These are phyloP conservation scores for Dichomitus squalens DNA, from an alignment of 1,284 basidiomycete genomes.

Conservation along the genomic window DNA sequence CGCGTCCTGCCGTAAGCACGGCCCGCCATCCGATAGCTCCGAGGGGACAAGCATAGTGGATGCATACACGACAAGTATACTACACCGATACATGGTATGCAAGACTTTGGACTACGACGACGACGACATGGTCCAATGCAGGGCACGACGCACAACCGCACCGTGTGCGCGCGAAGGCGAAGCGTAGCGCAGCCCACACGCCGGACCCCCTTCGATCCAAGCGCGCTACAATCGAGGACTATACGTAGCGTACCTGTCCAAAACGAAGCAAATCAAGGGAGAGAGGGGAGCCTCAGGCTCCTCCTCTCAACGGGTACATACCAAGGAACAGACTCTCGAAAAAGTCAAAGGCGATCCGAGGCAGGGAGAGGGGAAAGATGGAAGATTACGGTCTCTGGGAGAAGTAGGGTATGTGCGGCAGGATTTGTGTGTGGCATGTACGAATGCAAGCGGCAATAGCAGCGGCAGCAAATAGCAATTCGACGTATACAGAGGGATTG, in stretches of 20 bases:
- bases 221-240: too few species aligned
- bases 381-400: conserved; percentile 10
- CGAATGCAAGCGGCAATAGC: conserved; percentile 17
- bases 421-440: conserved; percentile 19
- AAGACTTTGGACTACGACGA: conserved; percentile 2
- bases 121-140: conserved; percentile 1
- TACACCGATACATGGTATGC: conserved; percentile 22
- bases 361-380: background rate
- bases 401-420: conserved; percentile 3
- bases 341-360: background rate
- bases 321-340: background rate
- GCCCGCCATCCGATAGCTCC: background rate
- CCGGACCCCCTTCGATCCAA: too few species aligned
- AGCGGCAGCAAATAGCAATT: conserved; percentile 19
- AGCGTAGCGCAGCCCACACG: background rate
- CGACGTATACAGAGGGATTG: conserved; percentile 12
- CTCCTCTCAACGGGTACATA: too few species aligned
- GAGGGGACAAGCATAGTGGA: background rate
- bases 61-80: conserved; percentile 19
- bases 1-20: conserved; percentile 2
- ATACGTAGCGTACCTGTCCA: too few species aligned
- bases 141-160: background rate
- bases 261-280: too few species aligned
- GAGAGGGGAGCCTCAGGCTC: too few species aligned
- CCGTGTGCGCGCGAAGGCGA: background rate